These are phyloP conservation scores for Lachancea sp. DNA, from an alignment of 805 yeast genomes.

Conservation along the genomic window DNA sequence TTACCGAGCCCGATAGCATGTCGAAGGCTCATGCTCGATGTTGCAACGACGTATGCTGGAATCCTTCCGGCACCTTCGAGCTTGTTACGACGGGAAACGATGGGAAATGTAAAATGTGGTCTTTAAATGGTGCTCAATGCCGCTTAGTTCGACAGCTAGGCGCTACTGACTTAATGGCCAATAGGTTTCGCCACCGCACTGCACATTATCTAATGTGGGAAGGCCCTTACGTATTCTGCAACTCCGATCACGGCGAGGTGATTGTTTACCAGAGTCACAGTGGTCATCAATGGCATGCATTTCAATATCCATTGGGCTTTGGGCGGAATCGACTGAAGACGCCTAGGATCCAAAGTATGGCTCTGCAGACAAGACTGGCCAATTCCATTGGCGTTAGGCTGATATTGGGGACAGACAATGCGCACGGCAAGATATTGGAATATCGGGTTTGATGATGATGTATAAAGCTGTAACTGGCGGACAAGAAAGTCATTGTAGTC, in stretches of 20 bases:
- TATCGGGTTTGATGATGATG: constrained; percentile 3
- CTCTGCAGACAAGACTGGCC: constrained; percentile 21
- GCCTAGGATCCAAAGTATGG: constrained; percentile 20
- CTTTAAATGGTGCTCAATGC: constrained; percentile 13
- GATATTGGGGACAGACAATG: constrained; percentile 16
- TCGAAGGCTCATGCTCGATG: constrained; percentile 66
- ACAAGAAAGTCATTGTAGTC: too few relatives aligned
- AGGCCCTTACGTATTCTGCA: constrained; percentile 18
- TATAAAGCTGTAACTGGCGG: too few relatives aligned
- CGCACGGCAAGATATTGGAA: constrained; percentile 8
- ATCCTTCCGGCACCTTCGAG: constrained; percentile 48
- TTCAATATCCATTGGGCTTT: constrained; percentile 16
- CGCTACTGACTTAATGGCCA: constrained; percentile 21
- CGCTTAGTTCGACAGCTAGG: constrained; percentile 17
- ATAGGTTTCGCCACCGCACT: constrained; percentile 20
- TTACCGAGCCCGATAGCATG: constrained; percentile 15
- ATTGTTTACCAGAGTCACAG: constrained; percentile 18
- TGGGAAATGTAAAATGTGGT: constrained; percentile 75
- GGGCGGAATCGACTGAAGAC: not conserved
- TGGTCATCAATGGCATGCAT: constrained; percentile 23
- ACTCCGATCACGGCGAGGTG: constrained; percentile 27
- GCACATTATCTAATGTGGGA: constrained; percentile 22
- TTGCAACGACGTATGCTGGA: constrained; percentile 77
- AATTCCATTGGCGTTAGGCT: constrained; percentile 24
- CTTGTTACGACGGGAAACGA: constrained; percentile 70